A percentile compares a stretch with the other conserved stretches of the same genome.
These are phyloP conservation scores for Penicillium sp. DNA, from an alignment of 2,329 filamentous ascomycete species.

Conservation along the genomic window DNA sequence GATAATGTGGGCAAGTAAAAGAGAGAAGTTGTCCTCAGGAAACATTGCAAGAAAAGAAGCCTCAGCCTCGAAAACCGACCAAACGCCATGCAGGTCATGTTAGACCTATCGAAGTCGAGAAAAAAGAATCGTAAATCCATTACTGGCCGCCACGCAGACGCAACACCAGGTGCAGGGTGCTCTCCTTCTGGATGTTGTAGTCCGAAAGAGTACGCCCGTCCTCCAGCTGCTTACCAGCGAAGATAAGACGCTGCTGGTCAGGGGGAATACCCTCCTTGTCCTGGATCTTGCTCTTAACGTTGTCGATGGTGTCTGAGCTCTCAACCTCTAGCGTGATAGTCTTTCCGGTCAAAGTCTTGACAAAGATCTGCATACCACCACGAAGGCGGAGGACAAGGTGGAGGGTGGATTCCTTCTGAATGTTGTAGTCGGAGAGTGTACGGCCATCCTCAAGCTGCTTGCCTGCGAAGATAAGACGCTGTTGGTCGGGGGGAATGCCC, in stretches of 20 bases:
- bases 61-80: slow-evolving; percentile 32
- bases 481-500: slow-evolving; percentile 91
- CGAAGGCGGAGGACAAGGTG: slow-evolving; percentile 78
- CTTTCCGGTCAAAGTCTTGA: slow-evolving; percentile 76
- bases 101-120: slow-evolving; percentile 29
- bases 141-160: slow-evolving; percentile 45
- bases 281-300: slow-evolving; percentile 70
- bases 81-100: slow-evolving; percentile 38
- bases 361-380: slow-evolving; percentile 82
- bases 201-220: slow-evolving; percentile 52
- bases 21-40: slow-evolving; percentile 23
- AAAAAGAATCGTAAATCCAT: slow-evolving; percentile 15
- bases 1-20: slow-evolving; percentile 14
- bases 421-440: slow-evolving; percentile 92
- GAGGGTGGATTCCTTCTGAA: slow-evolving; percentile 84
- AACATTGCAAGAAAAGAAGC: slow-evolving; percentile 23
- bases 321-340: slow-evolving; percentile 68
- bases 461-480: slow-evolving; percentile 88
- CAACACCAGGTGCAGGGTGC: slow-evolving; percentile 60
- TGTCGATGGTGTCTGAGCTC: slow-evolving; percentile 67
- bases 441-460: slow-evolving; percentile 93
- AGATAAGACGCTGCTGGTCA: slow-evolving; percentile 68
- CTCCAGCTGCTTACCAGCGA: slow-evolving; percentile 64
- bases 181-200: slow-evolving; percentile 61
- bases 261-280: slow-evolving; percentile 77